These are phyloP conservation scores for Penicillium decumbens DNA, from an alignment of 2,329 filamentous ascomycete genomes.

Conservation along the genomic window DNA sequence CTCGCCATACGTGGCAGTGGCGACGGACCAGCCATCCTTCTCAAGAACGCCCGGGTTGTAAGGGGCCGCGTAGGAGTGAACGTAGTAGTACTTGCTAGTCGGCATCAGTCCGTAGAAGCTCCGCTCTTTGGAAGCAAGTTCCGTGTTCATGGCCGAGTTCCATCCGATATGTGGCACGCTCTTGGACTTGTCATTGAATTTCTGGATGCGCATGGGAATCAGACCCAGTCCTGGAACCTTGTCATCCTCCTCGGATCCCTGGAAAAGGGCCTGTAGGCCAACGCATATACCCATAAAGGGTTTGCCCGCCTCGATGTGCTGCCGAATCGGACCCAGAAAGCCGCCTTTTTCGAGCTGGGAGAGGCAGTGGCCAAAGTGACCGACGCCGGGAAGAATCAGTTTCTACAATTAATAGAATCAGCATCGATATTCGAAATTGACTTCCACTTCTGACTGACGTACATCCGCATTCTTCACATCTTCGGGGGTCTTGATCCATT, in stretches of 20 bases:
- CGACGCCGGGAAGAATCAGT: slow-evolving; percentile 92
- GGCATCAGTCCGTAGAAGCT: slow-evolving; percentile 74
- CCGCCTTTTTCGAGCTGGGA: slow-evolving; percentile 75
- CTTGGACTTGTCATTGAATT: slow-evolving; percentile 73
- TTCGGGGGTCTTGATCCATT: slow-evolving; percentile 82
- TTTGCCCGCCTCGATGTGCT: slow-evolving; percentile 84
- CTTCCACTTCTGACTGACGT: slow-evolving; percentile 26
- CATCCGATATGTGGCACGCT: slow-evolving; percentile 98
- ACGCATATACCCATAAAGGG: slow-evolving; percentile 98
- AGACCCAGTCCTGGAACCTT: slow-evolving; percentile 68
- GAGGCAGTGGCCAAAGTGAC: slow-evolving; percentile 95
- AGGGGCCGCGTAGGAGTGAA: slow-evolving; percentile 85
- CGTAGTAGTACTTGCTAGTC: slow-evolving; percentile 95
- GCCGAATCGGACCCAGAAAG: slow-evolving; percentile 74
- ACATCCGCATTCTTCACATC: slow-evolving; percentile 84
- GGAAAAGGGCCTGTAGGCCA: slow-evolving; percentile 83
- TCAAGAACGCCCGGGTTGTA: slow-evolving; percentile 72
- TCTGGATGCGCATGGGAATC: slow-evolving; percentile 65
- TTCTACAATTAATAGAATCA: slow-evolving; percentile 52
- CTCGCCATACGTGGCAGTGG: slow-evolving; percentile 77
- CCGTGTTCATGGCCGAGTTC: slow-evolving; percentile 71
- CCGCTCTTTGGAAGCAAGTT: slow-evolving; percentile 42
- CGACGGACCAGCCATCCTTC: slow-evolving; percentile 81
- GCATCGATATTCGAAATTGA: background rate
- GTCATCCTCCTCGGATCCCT: slow-evolving; percentile 75